Percentiles rank a stretch among this genome's conserved stretches.
phyloP scores from a whole-genome alignment of 331 rosid species.

The Acacia concinna region DNA sequence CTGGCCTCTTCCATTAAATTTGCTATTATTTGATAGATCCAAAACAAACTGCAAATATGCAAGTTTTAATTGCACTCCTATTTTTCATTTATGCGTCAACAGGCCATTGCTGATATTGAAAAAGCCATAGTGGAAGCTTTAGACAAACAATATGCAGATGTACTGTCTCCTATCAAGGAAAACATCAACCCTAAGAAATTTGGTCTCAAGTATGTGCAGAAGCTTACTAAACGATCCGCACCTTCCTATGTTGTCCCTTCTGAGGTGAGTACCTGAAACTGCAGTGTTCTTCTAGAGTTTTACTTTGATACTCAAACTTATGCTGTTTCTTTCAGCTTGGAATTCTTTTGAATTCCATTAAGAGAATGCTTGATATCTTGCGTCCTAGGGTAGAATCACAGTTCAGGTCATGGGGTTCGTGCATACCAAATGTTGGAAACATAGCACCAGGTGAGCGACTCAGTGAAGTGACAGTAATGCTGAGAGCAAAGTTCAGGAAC shows the following conservation, averaged over 20 bases:
- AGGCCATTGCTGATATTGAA: conserved; percentile 93
- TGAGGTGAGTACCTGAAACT: conserved; percentile 55
- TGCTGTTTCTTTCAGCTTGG: conserved; percentile 71
- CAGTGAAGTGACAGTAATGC: conserved; percentile 97
- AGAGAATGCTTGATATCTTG: conserved; percentile 85
- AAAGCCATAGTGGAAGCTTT: conserved; percentile 86
- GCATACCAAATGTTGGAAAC: conserved; percentile 83
- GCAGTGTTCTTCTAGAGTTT: conserved; percentile 8
- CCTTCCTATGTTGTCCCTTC: conserved; percentile 73
- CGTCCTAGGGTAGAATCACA: conserved; percentile 87
- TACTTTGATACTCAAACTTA: conserved; percentile 19
- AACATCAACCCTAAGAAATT: conserved; percentile 82
- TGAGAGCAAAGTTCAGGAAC: conserved; percentile 91
- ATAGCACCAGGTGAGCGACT: conserved; percentile 91
- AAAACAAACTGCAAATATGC: background rate
- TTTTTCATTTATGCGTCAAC: conserved; percentile 12
- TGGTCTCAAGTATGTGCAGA: conserved; percentile 95
- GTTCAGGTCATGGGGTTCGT: conserved; percentile 91
- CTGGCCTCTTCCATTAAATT: background rate
- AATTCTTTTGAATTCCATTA: conserved; percentile 77
- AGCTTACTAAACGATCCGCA: conserved; percentile 77
- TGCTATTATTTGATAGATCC: background rate
- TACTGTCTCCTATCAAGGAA: conserved; percentile 85
- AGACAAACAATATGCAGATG: conserved; percentile 95
- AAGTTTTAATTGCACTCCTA: conserved; percentile 8